Evolutionary conservation across 176 grass and related monocot genomes (phyloP), one percentile per base, ranked within the genome.

Genomic region (Chloris gayana): DNA sequence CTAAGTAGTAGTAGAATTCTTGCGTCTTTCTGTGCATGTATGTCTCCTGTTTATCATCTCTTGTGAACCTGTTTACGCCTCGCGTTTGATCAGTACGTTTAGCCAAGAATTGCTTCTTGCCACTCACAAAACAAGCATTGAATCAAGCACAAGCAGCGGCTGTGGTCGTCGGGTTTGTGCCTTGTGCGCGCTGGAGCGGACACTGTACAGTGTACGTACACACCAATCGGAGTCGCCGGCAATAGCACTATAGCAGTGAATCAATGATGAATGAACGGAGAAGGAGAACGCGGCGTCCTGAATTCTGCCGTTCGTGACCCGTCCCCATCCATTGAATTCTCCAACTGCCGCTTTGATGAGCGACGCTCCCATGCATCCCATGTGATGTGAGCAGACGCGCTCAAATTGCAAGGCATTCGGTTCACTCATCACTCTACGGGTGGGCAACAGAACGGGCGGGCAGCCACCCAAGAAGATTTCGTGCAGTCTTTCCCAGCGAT

Each of bases 291-390:
- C 14, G 47, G 2, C 47, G 47, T 37, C 35, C 35, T 60, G 46
- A 8, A 17, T 19, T 6, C 10, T 19, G 5, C 19, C 57, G 30
- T 26, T 12, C 45, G 15, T 77, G 59, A 69, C 47, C 83, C 45
- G 18, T 9, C 60, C 10, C 37, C 61, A 19, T 54, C 4, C 57
- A 72, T 78, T 60, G 56, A 89, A 89, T 84, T 75, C 44, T 68
- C 73, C 38, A 67, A 14, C 72, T 4, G 74, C n/a, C 46, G 13
- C 22, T 24, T 70, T 11, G 74, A 72, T 77, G 75, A 19, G 51
- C 73, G 37, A 34, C 33, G 21, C 70, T 58, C 32, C 50, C 35
- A 37, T 9, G n/a, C n/a, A 8, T 78, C 22, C 45, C 56, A 46
- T 49, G 82, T 37, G 3, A 35, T 35, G 34, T 5, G 5, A n/a